Conservation (phyloP, 1,284 basidiomycete species). For the Hypsizygus ulmarius region DNA sequence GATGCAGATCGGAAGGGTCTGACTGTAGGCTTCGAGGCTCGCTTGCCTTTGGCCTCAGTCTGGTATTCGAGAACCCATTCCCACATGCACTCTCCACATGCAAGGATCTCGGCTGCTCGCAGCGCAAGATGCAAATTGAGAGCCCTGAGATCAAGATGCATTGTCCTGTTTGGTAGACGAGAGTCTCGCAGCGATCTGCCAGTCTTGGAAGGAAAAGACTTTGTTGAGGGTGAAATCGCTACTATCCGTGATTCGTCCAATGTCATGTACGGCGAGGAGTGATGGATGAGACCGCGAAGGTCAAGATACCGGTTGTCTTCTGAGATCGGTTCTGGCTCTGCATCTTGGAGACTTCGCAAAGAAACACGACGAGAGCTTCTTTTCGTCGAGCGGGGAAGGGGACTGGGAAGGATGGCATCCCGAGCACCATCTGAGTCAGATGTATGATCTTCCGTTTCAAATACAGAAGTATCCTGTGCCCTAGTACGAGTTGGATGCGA, state of each 20-base stretch:
- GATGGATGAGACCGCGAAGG: slow-evolving; percentile 32
- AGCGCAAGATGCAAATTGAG: slow-evolving; percentile 59
- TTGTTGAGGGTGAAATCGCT: slow-evolving; percentile 40
- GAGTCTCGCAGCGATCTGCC: slow-evolving; percentile 22
- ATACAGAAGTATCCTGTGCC: slow-evolving; percentile 2
- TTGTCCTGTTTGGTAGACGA: slow-evolving; percentile 47
- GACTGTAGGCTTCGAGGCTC: slow-evolving; percentile 6
- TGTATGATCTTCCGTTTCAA: slow-evolving; percentile 13
- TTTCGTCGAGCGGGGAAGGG: slow-evolving; percentile 19
- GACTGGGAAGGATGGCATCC: slow-evolving; percentile 33
- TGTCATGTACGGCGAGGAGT: slow-evolving; percentile 41
- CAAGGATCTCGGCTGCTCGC: slow-evolving; percentile 57
- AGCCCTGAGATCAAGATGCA: slow-evolving; percentile 53
- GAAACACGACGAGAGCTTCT: slow-evolving; percentile 11
- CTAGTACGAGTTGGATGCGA: background rate
- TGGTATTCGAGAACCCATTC: slow-evolving; percentile 61
- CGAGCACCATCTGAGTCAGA: slow-evolving; percentile 35
- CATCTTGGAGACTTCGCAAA: slow-evolving; percentile 11
- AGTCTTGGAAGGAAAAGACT: slow-evolving; percentile 27
- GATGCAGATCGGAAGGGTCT: slow-evolving; percentile 27
- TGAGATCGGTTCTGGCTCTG: slow-evolving; percentile 4
- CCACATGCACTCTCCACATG: slow-evolving; percentile 74
- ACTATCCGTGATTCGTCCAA: slow-evolving; percentile 42
- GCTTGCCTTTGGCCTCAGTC: slow-evolving; percentile 18
- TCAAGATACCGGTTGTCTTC: slow-evolving; percentile 33